Base-by-base conservation (phyloP, 2,329 filamentous ascomycete genomes). In the Claviceps citrina region DNA sequence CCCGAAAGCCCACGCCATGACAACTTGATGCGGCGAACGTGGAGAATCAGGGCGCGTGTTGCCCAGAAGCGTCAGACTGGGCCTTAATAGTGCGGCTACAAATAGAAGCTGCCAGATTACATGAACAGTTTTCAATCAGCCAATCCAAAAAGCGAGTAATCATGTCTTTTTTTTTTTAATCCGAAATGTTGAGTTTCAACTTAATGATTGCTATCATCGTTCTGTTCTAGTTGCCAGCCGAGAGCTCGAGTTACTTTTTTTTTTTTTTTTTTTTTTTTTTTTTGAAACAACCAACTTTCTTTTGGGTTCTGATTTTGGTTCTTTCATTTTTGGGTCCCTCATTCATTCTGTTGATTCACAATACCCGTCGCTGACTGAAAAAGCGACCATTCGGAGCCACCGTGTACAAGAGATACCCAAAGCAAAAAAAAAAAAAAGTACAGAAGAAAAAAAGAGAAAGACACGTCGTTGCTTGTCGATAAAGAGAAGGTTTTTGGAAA, bases 401-500 rank as follows among this genome's bases (percentile, higher is more conserved):
- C 22, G 31, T 27, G 28, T 39, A 40, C 28, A 43, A 41, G 26
- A 46, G 42, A 46, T 46, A 46, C 44, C 44, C 43, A 31, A 37
- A 31, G n/a, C 36, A 32, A 37, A 37, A 38, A 33, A 38, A 35
- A 25, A 37, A 25, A 41, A 20, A 24, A 31, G 27, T n/a, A n/a
- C 36, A 32, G 35, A 37, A 38, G 33, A 38, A 35, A 25, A 37
- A 25, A 41, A 20, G 24, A 31, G 27, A n/a, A 16, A 27, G 20
- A 13, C 19, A 36, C 31, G 16, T 30, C 31, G 26, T 38, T 7
- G 19, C 39, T 33, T n/a, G n/a, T n/a, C n/a, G n/a, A n/a, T n/a
- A n/a, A 39, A 32, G 32, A 40, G 24, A 36, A 41, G 31, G 16
- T 40, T 31, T n/a, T n/a, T n/a, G n/a, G 28, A 34, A 13, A 32